phyloP scores from a whole-genome alignment of 2,329 filamentous ascomycete genomes.

The Paraconiothyrium brasiliense region DNA sequence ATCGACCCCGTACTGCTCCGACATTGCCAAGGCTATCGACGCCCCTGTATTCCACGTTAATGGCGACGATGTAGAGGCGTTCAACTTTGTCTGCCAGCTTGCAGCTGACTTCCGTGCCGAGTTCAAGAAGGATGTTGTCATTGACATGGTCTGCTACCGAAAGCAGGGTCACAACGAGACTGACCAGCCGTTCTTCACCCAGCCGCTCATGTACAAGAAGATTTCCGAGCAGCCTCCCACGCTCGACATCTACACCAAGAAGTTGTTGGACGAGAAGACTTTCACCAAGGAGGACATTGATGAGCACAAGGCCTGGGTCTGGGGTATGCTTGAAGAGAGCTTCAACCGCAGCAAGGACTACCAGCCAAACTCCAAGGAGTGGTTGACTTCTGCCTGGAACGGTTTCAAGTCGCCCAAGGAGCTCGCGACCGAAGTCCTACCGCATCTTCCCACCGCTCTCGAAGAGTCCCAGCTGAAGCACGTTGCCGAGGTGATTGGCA shows the following conservation, averaged over 20 bases:
- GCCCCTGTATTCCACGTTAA: slow-evolving; percentile 99
- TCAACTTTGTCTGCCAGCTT: slow-evolving; percentile 97
- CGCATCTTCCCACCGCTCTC: slow-evolving; percentile 88
- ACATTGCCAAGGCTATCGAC: slow-evolving; percentile 98
- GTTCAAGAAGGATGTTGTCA: slow-evolving; percentile 98
- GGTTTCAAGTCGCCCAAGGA: slow-evolving; percentile 99
- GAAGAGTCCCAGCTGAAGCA: slow-evolving; percentile 76
- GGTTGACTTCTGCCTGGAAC: slow-evolving; percentile 98
- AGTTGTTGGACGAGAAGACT: slow-evolving; percentile 89
- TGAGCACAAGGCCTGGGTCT: slow-evolving; percentile 99
- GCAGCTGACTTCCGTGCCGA: slow-evolving; percentile 98
- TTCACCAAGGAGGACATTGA: slow-evolving; percentile 98
- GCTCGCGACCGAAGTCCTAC: slow-evolving; percentile 90
- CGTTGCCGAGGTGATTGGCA: slow-evolving; percentile 83
- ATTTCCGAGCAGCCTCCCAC: slow-evolving; percentile 85
- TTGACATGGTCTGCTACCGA: slow-evolving; percentile 98
- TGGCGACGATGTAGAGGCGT: slow-evolving; percentile 95
- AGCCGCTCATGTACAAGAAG: slow-evolving; percentile 99
- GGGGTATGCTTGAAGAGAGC: slow-evolving; percentile 98
- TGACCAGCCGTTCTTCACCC: slow-evolving; percentile 99
- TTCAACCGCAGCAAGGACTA: slow-evolving; percentile 98
- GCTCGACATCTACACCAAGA: slow-evolving; percentile 89
- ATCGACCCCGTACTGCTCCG: slow-evolving; percentile 98
- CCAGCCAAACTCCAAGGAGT: slow-evolving; percentile 94
- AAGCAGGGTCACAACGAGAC: slow-evolving; percentile 99